phyloP scores from a whole-genome alignment of 2,329 filamentous ascomycete genomes.

The Beauveria sp. region DNA sequence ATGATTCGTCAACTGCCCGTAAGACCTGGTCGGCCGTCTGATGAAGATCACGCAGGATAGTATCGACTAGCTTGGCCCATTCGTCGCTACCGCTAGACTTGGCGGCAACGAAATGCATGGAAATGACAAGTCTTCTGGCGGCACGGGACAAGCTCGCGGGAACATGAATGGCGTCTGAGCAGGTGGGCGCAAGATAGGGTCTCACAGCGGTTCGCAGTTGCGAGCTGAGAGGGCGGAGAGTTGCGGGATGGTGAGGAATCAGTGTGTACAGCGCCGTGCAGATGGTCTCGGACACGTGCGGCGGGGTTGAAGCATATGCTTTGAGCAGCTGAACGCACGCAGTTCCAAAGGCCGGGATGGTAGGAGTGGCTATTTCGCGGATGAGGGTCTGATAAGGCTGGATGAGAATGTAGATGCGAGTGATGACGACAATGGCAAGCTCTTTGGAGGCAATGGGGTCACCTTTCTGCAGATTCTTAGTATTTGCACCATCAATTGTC shows the following conservation, averaged over 20 bases:
- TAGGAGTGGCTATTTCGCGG: slow-evolving; percentile 81
- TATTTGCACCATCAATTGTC: not conserved
- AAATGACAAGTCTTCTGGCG: slow-evolving; percentile 58
- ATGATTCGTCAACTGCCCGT: slow-evolving; percentile 71
- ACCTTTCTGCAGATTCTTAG: slow-evolving; percentile 52
- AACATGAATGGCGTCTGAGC: slow-evolving; percentile 39
- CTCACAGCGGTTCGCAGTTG: slow-evolving; percentile 58
- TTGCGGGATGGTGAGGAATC: slow-evolving; percentile 73
- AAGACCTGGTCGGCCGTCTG: slow-evolving; percentile 68
- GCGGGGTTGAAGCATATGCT: slow-evolving; percentile 26
- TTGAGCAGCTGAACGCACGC: slow-evolving; percentile 62
- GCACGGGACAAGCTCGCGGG: slow-evolving; percentile 46
- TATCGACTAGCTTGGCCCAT: slow-evolving; percentile 62
- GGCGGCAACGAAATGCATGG: slow-evolving; percentile 71
- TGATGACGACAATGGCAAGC: slow-evolving; percentile 67
- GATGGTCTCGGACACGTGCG: slow-evolving; percentile 55
- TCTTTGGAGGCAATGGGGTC: slow-evolving; percentile 70
- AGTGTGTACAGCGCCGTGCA: slow-evolving; percentile 65
- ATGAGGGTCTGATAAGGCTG: slow-evolving; percentile 76
- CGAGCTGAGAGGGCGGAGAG: slow-evolving; percentile 66
- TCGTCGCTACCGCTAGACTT: slow-evolving; percentile 72
- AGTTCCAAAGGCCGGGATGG: slow-evolving; percentile 64
- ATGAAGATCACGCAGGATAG: slow-evolving; percentile 59
- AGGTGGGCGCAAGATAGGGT: slow-evolving; percentile 56
- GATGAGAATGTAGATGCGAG: slow-evolving; percentile 75